Evolutionary conservation across 345 rosid species (phyloP).

Genomic region (Eucalyptus lansdowneana): DNA sequence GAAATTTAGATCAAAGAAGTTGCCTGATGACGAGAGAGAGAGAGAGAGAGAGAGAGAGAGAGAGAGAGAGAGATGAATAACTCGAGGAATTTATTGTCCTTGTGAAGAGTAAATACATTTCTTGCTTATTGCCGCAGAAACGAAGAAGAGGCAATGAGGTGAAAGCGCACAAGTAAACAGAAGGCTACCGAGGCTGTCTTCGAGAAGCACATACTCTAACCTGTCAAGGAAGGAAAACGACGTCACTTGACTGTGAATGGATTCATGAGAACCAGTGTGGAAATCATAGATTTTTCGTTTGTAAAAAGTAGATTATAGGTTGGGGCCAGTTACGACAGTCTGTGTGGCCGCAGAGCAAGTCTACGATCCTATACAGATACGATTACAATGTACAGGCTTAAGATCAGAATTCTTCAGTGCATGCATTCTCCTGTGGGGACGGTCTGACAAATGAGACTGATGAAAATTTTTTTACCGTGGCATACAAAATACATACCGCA

Average conservation of each 20-base stretch:
- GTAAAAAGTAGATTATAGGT: neutral
- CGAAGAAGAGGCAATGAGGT: neutral
- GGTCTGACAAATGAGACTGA: neutral
- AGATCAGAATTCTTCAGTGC: neutral
- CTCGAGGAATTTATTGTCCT: neutral
- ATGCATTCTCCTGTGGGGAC: neutral
- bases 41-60: neutral
- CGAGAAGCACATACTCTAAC: neutral
- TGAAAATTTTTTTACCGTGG: neutral
- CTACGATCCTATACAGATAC: neutral
- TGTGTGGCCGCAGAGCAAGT: neutral
- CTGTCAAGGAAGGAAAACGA: neutral
- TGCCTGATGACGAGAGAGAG: neutral
- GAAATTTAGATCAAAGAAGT: neutral
- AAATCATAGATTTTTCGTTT: neutral
- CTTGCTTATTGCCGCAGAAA: neutral
- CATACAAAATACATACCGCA: neutral
- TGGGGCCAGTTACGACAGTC: neutral
- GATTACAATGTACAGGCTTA: neutral
- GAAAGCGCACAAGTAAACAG: neutral
- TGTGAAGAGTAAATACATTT: neutral
- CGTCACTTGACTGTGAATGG: neutral
- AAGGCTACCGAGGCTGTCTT: neutral
- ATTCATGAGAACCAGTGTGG: neutral
- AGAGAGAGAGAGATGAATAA: neutral